Percentiles rank a stretch among this genome's conserved stretches.
Conservation (phyloP, 345 rosid species). For the Draba incana region DNA sequence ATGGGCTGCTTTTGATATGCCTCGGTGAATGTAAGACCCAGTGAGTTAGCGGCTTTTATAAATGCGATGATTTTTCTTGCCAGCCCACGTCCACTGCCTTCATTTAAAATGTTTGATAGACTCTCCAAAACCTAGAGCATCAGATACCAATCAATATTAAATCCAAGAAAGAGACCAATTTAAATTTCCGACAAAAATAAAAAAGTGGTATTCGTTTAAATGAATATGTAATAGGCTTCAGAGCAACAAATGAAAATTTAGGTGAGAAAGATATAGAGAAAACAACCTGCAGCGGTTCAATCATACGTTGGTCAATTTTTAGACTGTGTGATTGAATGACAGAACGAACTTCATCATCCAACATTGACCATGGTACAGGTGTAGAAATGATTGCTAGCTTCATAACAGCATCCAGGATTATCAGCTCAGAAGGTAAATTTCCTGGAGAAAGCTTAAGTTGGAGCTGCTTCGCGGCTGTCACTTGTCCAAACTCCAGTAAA, state of each 20-base stretch:
- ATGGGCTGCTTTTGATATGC: slow-evolving; percentile 88
- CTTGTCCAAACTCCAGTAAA: slow-evolving; percentile 92
- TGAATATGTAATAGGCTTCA: slow-evolving; percentile 20
- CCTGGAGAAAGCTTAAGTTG: slow-evolving; percentile 88
- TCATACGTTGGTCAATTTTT: slow-evolving; percentile 43
- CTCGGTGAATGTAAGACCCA: slow-evolving; percentile 84
- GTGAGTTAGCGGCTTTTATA: slow-evolving; percentile 80
- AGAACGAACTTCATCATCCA: slow-evolving; percentile 69
- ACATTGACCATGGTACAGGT: slow-evolving; percentile 54
- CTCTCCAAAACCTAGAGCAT: slow-evolving; percentile 72
- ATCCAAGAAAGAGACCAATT: slow-evolving; percentile 3
- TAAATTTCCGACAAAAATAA: neutral
- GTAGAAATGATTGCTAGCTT: slow-evolving; percentile 77
- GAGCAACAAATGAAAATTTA: slow-evolving; percentile 19
- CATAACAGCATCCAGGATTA: slow-evolving; percentile 74
- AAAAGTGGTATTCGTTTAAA: neutral
- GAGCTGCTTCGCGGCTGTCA: slow-evolving; percentile 94
- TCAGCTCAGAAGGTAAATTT: slow-evolving; percentile 70
- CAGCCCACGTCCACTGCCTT: slow-evolving; percentile 86
- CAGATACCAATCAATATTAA: slow-evolving; percentile 27
- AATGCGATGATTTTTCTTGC: slow-evolving; percentile 84
- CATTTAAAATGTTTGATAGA: slow-evolving; percentile 63
- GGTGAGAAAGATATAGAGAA: slow-evolving; percentile 24
- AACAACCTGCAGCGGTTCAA: slow-evolving; percentile 77
- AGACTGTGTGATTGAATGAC: slow-evolving; percentile 58